Evolutionary conservation across 2,329 filamentous ascomycete genomes (phyloP), one percentile per base, ranked within the genome.

Genomic region (Sporothrix inflata): DNA sequence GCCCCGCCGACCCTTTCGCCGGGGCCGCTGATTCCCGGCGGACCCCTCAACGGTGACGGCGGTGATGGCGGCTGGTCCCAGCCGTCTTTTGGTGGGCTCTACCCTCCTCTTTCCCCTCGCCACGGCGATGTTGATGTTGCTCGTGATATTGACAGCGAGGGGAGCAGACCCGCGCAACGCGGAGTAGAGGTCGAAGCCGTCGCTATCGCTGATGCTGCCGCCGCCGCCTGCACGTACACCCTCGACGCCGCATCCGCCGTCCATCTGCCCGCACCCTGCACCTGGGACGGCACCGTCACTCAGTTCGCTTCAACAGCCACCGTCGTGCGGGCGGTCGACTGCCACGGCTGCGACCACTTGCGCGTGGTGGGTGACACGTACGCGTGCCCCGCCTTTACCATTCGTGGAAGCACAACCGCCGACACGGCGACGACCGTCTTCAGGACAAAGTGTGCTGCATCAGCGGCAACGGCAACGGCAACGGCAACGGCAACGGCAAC

Each of bases 401-500:
- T 61, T 21, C 30, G 57, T 4, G 57, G 30, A 12, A 61, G 14
- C 16, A 40, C 57, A 16, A 40, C 30, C 9, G 34, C 21, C 19
- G 27, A 61, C 34, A 40, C 57, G 57, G 57, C 34, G 5, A 61
- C 30, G n/a, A 61, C 57, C 34, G n/a, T 40, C 11, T 40, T 12
- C 30, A 40, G 57, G 34, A 61, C 57, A 40, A 40, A 61, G 57
- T 61, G 57, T 40, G 57, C 57, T n/a, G 30, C 34, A 14, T 61
- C 30, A n/a, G 57, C 57, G 30, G 30, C 34, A 19, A 4, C n/a
- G 24, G 47, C 12, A n/a, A 51, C 47, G 47, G 47, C 4, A 21
- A 51, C 47, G n/a, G 30, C 53, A 30, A 61, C 30, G 30, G 30
- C n/a, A 19, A 27, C 55, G 30, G 55, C 16, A 7, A 34, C 30